A percentile compares a stretch with the other conserved stretches of the same genome.
These are phyloP conservation scores for Leccinellum luteum DNA, from an alignment of 768 basidiomycete genomes.

Conservation along the genomic window DNA sequence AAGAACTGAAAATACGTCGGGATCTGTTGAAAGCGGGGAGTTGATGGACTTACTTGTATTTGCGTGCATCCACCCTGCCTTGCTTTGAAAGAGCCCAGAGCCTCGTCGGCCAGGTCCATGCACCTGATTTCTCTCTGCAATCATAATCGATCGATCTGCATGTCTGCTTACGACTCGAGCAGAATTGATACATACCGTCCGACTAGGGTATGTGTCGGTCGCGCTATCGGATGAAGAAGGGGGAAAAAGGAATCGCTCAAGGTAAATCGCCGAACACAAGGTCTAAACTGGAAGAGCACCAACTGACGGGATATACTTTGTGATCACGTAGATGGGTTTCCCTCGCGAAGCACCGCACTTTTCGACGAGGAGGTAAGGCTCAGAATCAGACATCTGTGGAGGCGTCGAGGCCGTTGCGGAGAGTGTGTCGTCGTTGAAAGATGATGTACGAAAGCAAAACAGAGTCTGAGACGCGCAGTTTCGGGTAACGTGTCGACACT, in stretches of 20 bases:
- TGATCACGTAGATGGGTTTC: constrained; percentile 42
- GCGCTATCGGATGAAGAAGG: constrained; percentile 24
- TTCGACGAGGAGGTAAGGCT: constrained; percentile 40
- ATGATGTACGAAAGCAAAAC: constrained; percentile 26
- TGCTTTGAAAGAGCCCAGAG: constrained; percentile 40
- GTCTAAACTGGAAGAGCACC: constrained; percentile 3
- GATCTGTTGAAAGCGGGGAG: background rate
- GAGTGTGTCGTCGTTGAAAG: constrained; percentile 11
- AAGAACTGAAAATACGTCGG: constrained; percentile 32
- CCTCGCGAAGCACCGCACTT: constrained; percentile 43
- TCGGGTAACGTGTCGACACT: constrained; percentile 26
- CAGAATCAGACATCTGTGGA: constrained; percentile 24
- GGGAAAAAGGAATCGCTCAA: constrained; percentile 3
- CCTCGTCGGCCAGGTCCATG: constrained; percentile 42
- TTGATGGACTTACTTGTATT: constrained; percentile 34
- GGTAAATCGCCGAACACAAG: constrained; percentile 17
- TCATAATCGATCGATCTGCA: constrained; percentile 7
- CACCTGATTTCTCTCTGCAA: constrained; percentile 41
- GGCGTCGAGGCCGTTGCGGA: constrained; percentile 9
- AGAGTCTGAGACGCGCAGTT: constrained; percentile 16
- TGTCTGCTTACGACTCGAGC: background rate
- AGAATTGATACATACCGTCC: constrained; percentile 28
- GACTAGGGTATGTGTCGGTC: constrained; percentile 30
- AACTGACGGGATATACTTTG: constrained; percentile 42
- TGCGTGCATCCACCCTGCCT: constrained; percentile 40